These are phyloP conservation scores for Pleurotus giganteus DNA, from an alignment of 768 basidiomycete genomes.

Conservation along the genomic window DNA sequence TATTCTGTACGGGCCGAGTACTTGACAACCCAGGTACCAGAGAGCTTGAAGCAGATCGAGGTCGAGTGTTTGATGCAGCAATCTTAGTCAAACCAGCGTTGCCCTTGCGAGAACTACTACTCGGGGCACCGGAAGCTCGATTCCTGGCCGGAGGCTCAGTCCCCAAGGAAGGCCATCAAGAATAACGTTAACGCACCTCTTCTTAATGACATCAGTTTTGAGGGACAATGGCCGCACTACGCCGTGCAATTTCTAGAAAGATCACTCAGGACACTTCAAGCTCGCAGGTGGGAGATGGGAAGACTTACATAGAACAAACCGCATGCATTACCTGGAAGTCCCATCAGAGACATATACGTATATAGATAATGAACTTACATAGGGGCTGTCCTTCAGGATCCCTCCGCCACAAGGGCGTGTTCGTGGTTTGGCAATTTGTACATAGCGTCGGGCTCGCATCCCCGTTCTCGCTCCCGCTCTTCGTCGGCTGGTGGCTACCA, in stretches of 20 bases:
- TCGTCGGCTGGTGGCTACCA: constrained; percentile 25
- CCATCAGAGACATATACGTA: constrained; percentile 16
- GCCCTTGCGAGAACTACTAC: constrained; percentile 63
- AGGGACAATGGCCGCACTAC: constrained; percentile 92
- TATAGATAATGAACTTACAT: constrained; percentile 48
- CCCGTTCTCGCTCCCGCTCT: constrained; percentile 57
- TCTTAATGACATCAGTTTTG: constrained; percentile 98
- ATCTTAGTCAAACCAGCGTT: constrained; percentile 66
- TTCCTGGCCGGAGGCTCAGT: constrained; percentile 47
- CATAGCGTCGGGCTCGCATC: constrained; percentile 80
- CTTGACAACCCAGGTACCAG: constrained; percentile 45
- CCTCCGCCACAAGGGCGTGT: constrained; percentile 90
- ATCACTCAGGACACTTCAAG: constrained; percentile 10
- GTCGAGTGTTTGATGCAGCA: constrained; percentile 70
- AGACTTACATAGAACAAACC: constrained; percentile 83
- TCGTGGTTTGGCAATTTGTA: constrained; percentile 94
- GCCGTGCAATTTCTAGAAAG: constrained; percentile 84
- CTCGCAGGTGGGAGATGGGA: constrained; percentile 2
- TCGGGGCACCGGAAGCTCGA: constrained; percentile 75
- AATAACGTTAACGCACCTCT: constrained; percentile 59
- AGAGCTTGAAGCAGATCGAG: constrained; percentile 65
- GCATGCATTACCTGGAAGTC: constrained; percentile 76
- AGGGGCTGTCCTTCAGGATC: constrained; percentile 92
- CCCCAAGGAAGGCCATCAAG: constrained; percentile 1
- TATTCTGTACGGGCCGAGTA: constrained; percentile 34